Conservation (phyloP, 305 asterid genomes). For the Solanum aculeatissimum region DNA sequence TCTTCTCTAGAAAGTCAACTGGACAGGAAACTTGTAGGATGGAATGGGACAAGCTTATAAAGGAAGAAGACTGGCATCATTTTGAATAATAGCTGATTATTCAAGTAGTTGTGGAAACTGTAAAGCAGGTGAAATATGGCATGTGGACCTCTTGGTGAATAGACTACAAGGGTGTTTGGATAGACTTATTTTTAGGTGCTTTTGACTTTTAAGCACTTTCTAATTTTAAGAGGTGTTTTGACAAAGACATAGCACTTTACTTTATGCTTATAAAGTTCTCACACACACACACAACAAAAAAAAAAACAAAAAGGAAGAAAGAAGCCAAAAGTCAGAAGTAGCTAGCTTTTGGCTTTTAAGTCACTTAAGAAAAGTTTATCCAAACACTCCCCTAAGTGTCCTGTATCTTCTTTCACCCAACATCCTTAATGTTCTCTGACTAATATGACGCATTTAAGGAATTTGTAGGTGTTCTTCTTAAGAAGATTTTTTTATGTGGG, state of each 20-base stretch:
- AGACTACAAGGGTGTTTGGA: neutral
- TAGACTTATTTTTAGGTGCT: too few species aligned
- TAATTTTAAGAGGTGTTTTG: too few species aligned
- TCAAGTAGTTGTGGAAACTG: neutral
- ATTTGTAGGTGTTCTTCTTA: neutral
- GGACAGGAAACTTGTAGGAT: neutral
- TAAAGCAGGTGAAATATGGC: neutral
- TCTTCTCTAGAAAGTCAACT: too few species aligned
- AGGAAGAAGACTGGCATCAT: neutral
- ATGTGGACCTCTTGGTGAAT: neutral
- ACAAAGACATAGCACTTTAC: too few species aligned
- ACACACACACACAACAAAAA: too few species aligned
- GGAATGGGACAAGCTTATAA: neutral
- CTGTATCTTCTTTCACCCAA: neutral
- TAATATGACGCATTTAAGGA: neutral
- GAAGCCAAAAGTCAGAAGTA: too few species aligned
- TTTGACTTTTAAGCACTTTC: too few species aligned
- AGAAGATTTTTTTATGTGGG: neutral
- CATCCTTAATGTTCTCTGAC: neutral
- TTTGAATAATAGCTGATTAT: neutral
- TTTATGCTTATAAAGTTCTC: too few species aligned
- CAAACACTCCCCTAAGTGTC: neutral
- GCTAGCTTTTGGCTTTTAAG: too few species aligned
- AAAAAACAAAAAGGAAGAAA: too few species aligned
- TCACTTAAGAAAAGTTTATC: too few species aligned